Base-by-base conservation (phyloP, 2,329 filamentous ascomycete species). In the Aspergillus ochraceus region DNA sequence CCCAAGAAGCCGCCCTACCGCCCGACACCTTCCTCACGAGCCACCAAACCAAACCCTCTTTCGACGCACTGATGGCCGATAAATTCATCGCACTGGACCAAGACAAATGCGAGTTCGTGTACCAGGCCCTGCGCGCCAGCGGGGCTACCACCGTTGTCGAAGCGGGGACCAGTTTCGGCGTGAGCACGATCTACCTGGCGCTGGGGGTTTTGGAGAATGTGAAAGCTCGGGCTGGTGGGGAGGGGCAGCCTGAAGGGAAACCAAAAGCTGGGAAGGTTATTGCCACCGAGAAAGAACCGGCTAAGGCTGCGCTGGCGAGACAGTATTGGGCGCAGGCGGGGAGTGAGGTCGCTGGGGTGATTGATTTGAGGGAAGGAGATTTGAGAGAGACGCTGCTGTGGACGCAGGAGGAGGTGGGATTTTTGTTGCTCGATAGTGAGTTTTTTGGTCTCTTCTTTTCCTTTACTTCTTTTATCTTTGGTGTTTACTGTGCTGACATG, bases 111-210 rank as follows among this genome's bases (percentile, higher is more conserved):
- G 61, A 73, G 14, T 76, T 78, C 57, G 58, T 74, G 17, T 78
- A 79, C 61, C 71, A 74, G 46, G 54, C 77, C 9, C 61, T 72
- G 39, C 65, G 61, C 6, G 66, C 71, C 22, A 74, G 66, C 30
- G 67, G 70, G 6, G 76, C 77, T 3, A 70, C 60, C 22, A 70
- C 71, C 53, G 63, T 79, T 22, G 68, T 79, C 49, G 77, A 80
- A 61, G 75, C 73, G 6, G 78, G 77, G 4, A 80, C 77, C 11
- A 76, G 72, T 59, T 80, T 75, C 59, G 77, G 76, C 17, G 73
- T 80, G 19, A 77, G 73, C 58, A 79, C 77, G 1, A 79, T 80
- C 29, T 79, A 78, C 50, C 70, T 80, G 2, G 77, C 76, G 5
- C 68, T 79, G 14, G 77, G 76, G 9, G 69, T 77, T 26, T 29